phyloP scores from a whole-genome alignment of 2,329 filamentous ascomycete genomes.

The Cladosporium sp. region DNA sequence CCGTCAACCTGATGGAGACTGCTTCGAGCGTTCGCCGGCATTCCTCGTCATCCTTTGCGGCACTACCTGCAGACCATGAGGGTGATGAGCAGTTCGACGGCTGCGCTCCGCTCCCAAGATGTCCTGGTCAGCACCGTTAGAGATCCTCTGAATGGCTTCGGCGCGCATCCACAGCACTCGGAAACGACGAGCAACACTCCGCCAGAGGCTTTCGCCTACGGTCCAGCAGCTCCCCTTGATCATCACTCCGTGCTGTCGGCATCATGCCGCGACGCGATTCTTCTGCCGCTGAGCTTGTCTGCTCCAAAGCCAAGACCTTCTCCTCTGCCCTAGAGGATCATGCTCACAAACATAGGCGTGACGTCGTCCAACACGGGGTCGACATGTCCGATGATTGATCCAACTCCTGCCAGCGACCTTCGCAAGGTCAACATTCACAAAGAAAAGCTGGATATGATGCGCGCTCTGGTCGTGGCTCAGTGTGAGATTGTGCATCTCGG shows the following conservation, averaged over 20 bases:
- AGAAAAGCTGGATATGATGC: no score
- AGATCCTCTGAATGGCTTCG: background rate
- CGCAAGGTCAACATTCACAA: no score
- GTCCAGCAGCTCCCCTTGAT: background rate
- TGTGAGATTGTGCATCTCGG: no score
- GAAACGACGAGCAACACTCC: background rate
- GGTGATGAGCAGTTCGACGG: background rate
- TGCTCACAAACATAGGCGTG: background rate
- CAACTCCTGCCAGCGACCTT: no score
- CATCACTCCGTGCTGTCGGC: background rate
- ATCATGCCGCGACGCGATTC: background rate
- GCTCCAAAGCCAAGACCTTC: background rate
- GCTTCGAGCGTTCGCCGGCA: fast-evolving
- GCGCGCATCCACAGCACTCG: background rate
- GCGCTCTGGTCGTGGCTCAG: no score
- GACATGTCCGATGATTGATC: background rate
- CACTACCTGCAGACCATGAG: background rate
- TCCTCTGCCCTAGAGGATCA: background rate
- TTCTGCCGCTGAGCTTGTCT: background rate
- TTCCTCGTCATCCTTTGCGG: background rate
- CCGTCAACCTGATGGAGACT: background rate
- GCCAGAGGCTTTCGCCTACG: no score
- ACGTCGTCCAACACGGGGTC: background rate
- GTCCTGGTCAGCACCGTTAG: background rate
- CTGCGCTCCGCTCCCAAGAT: background rate